These are phyloP conservation scores for Trypanosoma caninum DNA, from an alignment of 208 protist genomes.

Conservation along the genomic window DNA sequence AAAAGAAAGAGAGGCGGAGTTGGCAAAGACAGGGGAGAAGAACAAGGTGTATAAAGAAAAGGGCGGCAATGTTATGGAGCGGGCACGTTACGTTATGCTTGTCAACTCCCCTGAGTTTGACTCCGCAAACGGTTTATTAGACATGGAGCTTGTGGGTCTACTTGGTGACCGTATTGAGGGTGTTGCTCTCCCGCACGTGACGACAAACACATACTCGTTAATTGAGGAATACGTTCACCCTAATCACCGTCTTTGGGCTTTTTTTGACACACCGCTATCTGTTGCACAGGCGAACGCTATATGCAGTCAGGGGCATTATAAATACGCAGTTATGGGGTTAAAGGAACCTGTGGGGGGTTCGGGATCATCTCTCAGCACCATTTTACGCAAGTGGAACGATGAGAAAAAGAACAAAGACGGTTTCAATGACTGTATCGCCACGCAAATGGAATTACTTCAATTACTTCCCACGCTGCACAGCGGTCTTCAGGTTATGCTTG, in stretches of 20 bases:
- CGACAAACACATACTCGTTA: conserved; percentile 36
- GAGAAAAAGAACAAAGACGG: background rate
- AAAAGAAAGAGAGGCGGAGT: background rate
- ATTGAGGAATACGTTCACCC: conserved; percentile 71
- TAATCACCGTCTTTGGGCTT: conserved; percentile 74
- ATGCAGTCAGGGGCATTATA: conserved; percentile 61
- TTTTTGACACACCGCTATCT: conserved; percentile 73
- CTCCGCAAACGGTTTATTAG: conserved; percentile 63
- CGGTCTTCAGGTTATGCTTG: conserved; percentile 54
- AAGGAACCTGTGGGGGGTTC: conserved; percentile 57
- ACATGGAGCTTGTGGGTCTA: conserved; percentile 69
- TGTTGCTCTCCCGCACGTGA: conserved; percentile 71
- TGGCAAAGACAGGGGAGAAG: conserved; percentile 4
- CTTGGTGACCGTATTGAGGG: conserved; percentile 70
- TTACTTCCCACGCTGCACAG: conserved; percentile 50
- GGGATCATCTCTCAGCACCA: conserved; percentile 17
- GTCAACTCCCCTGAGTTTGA: conserved; percentile 81
- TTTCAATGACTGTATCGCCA: background rate
- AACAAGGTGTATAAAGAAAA: conserved; percentile 4
- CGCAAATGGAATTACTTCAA: conserved; percentile 16
- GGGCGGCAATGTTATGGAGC: background rate
- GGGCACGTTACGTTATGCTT: conserved; percentile 53
- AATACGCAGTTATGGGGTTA: conserved; percentile 67
- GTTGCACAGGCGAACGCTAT: conserved; percentile 61
- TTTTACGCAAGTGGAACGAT: background rate